Evolutionary conservation across 192 early-diverging fungal species (phyloP), one percentile per base, ranked within the genome.

Genomic region (Backusella tuberculispora): DNA sequence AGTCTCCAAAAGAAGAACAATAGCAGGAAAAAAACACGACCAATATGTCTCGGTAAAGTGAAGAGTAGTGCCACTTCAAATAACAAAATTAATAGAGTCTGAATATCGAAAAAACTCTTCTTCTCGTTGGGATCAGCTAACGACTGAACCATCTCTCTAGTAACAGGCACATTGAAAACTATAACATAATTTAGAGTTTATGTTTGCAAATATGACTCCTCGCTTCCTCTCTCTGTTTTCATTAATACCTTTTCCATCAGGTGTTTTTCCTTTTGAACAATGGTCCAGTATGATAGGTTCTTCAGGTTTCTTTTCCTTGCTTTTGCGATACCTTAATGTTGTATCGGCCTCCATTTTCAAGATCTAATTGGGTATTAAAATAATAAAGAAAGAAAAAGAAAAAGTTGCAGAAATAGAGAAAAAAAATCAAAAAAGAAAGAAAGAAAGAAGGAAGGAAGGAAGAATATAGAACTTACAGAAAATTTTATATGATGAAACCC

Each of bases 1-100:
- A 88, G 76, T 67, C 97, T 88, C 95, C 96, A 98, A 73, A 94
- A 93, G 6, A 92, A 67, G 80, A 96, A 96, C n/a, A 92, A 75
- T 5, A 82, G 72, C 71, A 96, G 65, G 77, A 94, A 94, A 48
- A 92, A 71, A 66, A 65, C 81, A 42, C 84, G 88, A 65, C 80
- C 81, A 70, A 86, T 71, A 0, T 69, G 77, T 72, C 84, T 72
- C 40, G 91, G 85, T 74, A 92, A 72, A 12, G 82, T 71, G 42
- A 95, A 86, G 69, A 92, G 88, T 48, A 93, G 74, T 14, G 85
- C 50, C 74, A 92, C 78, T 65, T 92, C 85, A n/a, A 85, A 71
- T 48, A 85, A 81, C 64, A 95, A 88, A 21, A 86, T 83, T 41
- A 77, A 80, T 60, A 94, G 73, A 19, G 89, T 93, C 47, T 88